Conservation (phyloP, 23 red algal genomes). For the Gracilaria caudata region DNA sequence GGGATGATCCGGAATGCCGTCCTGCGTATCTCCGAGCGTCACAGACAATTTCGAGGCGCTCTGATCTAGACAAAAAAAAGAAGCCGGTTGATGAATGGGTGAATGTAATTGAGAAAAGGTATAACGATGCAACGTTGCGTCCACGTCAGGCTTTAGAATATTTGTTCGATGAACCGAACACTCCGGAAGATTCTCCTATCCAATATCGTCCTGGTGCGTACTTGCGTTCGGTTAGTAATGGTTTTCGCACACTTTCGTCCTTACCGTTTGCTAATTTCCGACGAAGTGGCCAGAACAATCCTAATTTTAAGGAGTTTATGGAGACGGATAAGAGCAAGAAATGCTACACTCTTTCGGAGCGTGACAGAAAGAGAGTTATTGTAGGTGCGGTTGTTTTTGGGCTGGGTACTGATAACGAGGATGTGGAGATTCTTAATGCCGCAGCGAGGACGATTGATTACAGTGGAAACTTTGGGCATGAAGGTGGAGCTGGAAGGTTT, state of each 20-base stretch:
- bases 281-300: neutral
- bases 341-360: neutral
- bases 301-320: constrained; percentile 4
- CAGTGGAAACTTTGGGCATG: constrained; percentile 9
- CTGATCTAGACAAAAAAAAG: neutral
- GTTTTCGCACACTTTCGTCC: constrained; percentile 5
- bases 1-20: constrained; percentile 10
- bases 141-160: neutral
- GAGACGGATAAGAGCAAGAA: neutral
- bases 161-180: constrained; percentile 21
- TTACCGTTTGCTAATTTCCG: neutral
- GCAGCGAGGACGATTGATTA: constrained; percentile 8
- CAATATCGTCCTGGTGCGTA: neutral
- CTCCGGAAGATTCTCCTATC: neutral
- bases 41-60: constrained; percentile 7
- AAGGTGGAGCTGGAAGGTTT: constrained; percentile 14
- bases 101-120: neutral
- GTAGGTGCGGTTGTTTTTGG: constrained; percentile 1
- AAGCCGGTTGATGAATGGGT: constrained; percentile 17
- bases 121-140: neutral
- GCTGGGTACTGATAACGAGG: constrained; percentile 1
- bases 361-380: constrained; percentile 2
- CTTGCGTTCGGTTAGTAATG: constrained; percentile 1
- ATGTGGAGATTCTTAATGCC: neutral
- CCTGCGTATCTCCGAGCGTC: neutral